Conservation (phyloP, 305 asterid genomes). For the Fraxinus ornus region DNA sequence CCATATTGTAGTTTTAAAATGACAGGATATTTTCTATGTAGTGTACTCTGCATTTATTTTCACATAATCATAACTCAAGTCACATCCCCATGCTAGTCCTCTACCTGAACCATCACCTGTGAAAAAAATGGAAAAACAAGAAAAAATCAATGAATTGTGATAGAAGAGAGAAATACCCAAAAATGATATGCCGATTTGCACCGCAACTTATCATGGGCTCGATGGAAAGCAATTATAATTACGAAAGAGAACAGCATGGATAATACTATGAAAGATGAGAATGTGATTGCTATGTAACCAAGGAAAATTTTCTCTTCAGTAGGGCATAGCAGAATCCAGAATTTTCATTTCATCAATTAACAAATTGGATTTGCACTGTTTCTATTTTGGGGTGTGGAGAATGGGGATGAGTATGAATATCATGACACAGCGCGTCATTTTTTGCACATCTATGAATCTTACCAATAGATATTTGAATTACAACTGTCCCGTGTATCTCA, state of each 20-base stretch:
- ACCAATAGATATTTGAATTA: slow-evolving; percentile 73
- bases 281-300: not conserved
- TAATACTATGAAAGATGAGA: not conserved
- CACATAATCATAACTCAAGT: slow-evolving; percentile 89
- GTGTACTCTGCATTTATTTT: slow-evolving; percentile 94
- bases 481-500: slow-evolving; percentile 74
- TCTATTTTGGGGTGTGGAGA: not conserved
- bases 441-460: slow-evolving; percentile 25
- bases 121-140: not conserved
- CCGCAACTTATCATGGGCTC: not conserved
- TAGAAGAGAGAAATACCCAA: not conserved
- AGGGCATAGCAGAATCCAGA: not conserved
- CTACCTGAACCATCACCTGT: slow-evolving; percentile 78
- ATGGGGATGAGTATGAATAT: not conserved
- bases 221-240: not conserved
- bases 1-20: not conserved
- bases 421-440: not conserved
- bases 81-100: slow-evolving; percentile 98
- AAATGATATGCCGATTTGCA: not conserved
- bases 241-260: not conserved
- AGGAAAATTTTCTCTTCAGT: not conserved
- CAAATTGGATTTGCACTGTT: not conserved
- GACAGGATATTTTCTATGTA: slow-evolving; percentile 28
- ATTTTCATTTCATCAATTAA: not conserved
- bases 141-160: not conserved